These are phyloP conservation scores for Colletotrichum aenigma DNA, from an alignment of 2,329 filamentous ascomycete genomes.

Conservation along the genomic window DNA sequence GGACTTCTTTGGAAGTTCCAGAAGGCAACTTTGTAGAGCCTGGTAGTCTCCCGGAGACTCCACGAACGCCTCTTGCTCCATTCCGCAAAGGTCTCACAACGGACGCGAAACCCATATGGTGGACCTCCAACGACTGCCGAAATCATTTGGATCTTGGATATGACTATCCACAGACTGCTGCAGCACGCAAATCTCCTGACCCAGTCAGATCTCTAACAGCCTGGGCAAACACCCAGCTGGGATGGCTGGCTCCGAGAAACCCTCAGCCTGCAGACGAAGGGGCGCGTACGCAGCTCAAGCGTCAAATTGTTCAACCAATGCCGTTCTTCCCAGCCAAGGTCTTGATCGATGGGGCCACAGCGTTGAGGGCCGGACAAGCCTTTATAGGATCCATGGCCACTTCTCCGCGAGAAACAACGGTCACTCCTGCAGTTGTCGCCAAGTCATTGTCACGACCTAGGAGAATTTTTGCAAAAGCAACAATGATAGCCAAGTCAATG, in stretches of 20 bases:
- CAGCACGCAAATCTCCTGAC: background rate
- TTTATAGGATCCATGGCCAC: background rate
- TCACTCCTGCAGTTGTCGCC: background rate
- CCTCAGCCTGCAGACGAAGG: background rate
- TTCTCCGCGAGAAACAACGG: background rate
- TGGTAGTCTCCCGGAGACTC: background rate
- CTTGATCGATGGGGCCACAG: background rate
- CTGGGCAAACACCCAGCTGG: background rate
- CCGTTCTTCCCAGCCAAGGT: background rate
- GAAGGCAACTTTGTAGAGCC: background rate
- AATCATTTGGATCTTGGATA: conserved; percentile 3
- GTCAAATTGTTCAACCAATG: background rate
- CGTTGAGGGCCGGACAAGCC: background rate
- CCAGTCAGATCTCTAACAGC: background rate
- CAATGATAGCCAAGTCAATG: background rate
- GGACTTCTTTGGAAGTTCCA: background rate
- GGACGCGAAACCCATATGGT: background rate
- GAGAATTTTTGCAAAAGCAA: background rate
- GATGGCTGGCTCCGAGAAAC: background rate
- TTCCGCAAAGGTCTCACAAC: background rate
- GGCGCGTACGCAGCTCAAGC: background rate
- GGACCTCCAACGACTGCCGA: conserved; percentile 2
- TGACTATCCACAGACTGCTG: conserved; percentile 1
- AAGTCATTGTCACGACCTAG: background rate
- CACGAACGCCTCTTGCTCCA: background rate